Percentiles rank a stretch among this genome's conserved stretches.
Evolutionary conservation across 2,329 filamentous ascomycete species (phyloP).

Genomic region (Cytospora chrysosperma): DNA sequence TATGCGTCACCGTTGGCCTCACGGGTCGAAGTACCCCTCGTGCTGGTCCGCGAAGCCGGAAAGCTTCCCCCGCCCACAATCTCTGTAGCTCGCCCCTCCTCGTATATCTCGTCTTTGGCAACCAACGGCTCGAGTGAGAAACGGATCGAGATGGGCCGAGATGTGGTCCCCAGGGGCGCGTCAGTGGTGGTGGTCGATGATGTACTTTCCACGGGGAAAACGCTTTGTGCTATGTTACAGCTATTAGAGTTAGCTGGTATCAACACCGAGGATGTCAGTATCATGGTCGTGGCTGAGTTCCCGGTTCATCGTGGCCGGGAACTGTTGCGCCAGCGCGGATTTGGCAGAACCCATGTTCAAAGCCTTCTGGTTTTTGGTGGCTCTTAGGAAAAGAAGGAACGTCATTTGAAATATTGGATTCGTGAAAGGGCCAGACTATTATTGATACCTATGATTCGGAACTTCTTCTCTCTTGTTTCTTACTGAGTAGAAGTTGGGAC

Average conservation of each 20-base stretch:
- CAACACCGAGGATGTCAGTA: slow-evolving; percentile 38
- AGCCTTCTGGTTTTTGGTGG: slow-evolving; percentile 54
- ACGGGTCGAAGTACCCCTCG: slow-evolving; percentile 42
- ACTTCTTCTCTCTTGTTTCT: no score
- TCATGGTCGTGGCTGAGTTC: slow-evolving; percentile 60
- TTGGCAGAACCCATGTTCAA: slow-evolving; percentile 49
- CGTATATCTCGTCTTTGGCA: slow-evolving; percentile 52
- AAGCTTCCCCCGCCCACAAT: slow-evolving; percentile 59
- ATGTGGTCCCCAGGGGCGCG: slow-evolving; percentile 39
- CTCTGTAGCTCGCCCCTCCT: slow-evolving; percentile 46
- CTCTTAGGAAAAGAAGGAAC: slow-evolving; percentile 29
- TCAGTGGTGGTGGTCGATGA: slow-evolving; percentile 60
- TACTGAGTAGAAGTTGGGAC: no score
- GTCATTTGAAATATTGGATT: no score
- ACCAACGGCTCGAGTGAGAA: slow-evolving; percentile 31
- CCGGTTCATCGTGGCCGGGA: slow-evolving; percentile 52
- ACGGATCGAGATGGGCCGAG: slow-evolving; percentile 49
- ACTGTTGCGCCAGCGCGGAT: slow-evolving; percentile 45
- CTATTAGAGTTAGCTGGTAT: slow-evolving; percentile 46
- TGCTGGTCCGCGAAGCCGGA: slow-evolving; percentile 52
- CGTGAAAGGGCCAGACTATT: no score
- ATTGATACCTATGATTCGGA: no score
- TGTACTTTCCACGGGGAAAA: slow-evolving; percentile 56
- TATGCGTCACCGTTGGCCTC: slow-evolving; percentile 52
- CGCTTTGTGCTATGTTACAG: slow-evolving; percentile 51